Conservation (phyloP, 2,329 filamentous ascomycete genomes). For the Nothophaeocryptopus gaeumannii region DNA sequence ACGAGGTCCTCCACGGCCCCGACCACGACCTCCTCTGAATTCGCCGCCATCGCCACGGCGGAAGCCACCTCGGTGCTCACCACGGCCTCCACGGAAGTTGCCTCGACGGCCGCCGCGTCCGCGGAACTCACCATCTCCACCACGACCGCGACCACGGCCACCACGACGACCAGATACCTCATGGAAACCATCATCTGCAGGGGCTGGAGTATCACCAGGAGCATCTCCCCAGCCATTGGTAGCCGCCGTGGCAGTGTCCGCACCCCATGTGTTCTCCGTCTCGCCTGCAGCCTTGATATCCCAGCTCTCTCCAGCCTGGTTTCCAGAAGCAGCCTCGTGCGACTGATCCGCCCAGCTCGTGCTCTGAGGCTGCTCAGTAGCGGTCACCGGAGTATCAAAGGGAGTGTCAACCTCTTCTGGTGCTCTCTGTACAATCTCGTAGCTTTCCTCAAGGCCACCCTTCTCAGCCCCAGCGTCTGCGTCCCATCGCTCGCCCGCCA, state of each 20-base stretch:
- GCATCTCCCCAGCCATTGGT: constrained; percentile 30
- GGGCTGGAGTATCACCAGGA: constrained; percentile 31
- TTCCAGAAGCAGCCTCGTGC: constrained; percentile 28
- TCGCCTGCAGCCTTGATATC: constrained; percentile 43
- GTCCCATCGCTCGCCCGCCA: constrained; percentile 67
- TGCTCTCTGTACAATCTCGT: constrained; percentile 73
- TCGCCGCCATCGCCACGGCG: constrained; percentile 37
- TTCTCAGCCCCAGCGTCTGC: constrained; percentile 50
- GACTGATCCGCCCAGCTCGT: constrained; percentile 81
- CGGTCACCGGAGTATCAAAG: constrained; percentile 57
- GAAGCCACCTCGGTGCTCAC: constrained; percentile 42
- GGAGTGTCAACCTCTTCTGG: constrained; percentile 71
- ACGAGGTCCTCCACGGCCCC: constrained; percentile 25
- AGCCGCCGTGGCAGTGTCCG: constrained; percentile 15
- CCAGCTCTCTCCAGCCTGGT: constrained; percentile 33
- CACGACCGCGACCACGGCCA: constrained; percentile 40
- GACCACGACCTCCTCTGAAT: constrained; percentile 17
- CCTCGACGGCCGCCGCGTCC: constrained; percentile 28
- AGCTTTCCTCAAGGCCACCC: constrained; percentile 60
- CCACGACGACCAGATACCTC: constrained; percentile 51
- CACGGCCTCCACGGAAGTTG: constrained; percentile 30
- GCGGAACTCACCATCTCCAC: constrained; percentile 38
- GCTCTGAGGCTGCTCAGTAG: constrained; percentile 36
- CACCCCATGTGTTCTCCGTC: constrained; percentile 18
- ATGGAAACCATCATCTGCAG: constrained; percentile 65